These are phyloP conservation scores for Amaranthus palmeri DNA, from an alignment of 148 eudicot genomes.

Conservation along the genomic window DNA sequence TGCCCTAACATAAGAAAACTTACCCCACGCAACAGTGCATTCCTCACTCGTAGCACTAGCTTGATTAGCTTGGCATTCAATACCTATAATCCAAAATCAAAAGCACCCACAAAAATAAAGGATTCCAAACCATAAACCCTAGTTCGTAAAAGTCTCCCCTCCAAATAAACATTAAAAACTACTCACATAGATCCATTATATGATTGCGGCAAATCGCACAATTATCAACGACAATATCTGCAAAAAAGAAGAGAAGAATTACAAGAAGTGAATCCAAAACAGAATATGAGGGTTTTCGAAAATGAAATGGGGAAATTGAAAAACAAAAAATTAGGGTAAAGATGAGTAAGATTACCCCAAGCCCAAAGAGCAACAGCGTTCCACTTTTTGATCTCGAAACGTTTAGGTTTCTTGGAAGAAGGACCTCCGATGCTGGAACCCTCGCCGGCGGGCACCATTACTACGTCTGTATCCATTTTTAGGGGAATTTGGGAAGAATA, in stretches of 20 bases:
- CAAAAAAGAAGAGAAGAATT: conserved; percentile 2
- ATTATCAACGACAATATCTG: conserved; percentile 87
- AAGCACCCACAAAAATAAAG: neutral
- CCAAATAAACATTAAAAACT: neutral
- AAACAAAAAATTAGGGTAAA: neutral
- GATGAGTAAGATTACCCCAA: conserved; percentile 47
- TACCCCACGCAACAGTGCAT: conserved; percentile 98
- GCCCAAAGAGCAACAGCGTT: conserved; percentile 98
- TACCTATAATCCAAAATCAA: conserved; percentile 39
- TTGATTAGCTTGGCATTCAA: conserved; percentile 96
- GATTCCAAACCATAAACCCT: neutral
- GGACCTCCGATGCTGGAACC: conserved; percentile 38
- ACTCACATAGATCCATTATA: conserved; percentile 92
- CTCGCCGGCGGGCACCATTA: conserved; percentile 62
- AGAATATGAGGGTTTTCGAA: neutral
- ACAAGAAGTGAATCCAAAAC: neutral
- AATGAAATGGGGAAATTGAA: neutral
- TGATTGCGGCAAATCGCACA: conserved; percentile 94
- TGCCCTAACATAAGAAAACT: conserved; percentile 2
- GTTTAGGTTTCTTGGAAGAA: conserved; percentile 62
- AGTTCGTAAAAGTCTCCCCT: neutral
- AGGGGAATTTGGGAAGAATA: conserved; percentile 3
- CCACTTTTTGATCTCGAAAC: conserved; percentile 96
- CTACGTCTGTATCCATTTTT: conserved; percentile 47
- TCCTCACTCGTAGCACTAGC: conserved; percentile 93